Percentiles rank a stretch among this genome's conserved stretches.
These are phyloP conservation scores for Cordyceps fumosorosea DNA, from an alignment of 2,329 filamentous ascomycete species.

Conservation along the genomic window DNA sequence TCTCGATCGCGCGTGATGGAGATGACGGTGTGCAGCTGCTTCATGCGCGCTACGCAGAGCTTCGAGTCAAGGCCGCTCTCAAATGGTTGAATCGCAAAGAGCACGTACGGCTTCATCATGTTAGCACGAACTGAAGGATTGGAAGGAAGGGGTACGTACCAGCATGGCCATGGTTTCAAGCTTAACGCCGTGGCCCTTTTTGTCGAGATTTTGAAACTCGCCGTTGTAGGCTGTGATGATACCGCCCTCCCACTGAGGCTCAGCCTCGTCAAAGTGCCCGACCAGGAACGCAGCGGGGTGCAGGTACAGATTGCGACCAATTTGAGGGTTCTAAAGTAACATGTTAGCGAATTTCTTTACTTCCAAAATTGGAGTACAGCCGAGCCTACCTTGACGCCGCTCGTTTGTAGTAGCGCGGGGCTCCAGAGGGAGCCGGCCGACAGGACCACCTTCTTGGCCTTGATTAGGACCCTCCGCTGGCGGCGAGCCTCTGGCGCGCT, in stretches of 20 bases:
- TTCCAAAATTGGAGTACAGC: no score
- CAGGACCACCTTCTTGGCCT: constrained; percentile 75
- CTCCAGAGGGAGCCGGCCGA: constrained; percentile 70
- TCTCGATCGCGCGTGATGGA: constrained; percentile 70
- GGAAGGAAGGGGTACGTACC: constrained; percentile 27
- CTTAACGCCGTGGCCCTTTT: constrained; percentile 73
- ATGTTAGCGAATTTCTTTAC: constrained; percentile 16
- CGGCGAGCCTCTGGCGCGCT: constrained; percentile 40
- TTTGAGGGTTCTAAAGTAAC: constrained; percentile 57
- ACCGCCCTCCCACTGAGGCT: constrained; percentile 64
- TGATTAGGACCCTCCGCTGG: constrained; percentile 60
- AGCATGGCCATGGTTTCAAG: constrained; percentile 71
- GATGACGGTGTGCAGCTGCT: constrained; percentile 66
- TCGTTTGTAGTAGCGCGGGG: constrained; percentile 69
- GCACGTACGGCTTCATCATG: constrained; percentile 33
- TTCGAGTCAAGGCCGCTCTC: constrained; percentile 64
- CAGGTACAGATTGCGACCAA: constrained; percentile 74
- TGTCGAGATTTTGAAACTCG: constrained; percentile 75
- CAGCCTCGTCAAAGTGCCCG: constrained; percentile 63
- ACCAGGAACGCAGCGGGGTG: constrained; percentile 62
- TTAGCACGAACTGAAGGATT: constrained; percentile 6
- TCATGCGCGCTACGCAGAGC: constrained; percentile 59
- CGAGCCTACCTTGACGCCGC: constrained; percentile 57
- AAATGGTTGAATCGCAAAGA: constrained; percentile 61
- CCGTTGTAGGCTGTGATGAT: constrained; percentile 74